Evolutionary conservation across 352 stramenopile species (phyloP).

Genomic region (Elongisporangium prolatum): DNA sequence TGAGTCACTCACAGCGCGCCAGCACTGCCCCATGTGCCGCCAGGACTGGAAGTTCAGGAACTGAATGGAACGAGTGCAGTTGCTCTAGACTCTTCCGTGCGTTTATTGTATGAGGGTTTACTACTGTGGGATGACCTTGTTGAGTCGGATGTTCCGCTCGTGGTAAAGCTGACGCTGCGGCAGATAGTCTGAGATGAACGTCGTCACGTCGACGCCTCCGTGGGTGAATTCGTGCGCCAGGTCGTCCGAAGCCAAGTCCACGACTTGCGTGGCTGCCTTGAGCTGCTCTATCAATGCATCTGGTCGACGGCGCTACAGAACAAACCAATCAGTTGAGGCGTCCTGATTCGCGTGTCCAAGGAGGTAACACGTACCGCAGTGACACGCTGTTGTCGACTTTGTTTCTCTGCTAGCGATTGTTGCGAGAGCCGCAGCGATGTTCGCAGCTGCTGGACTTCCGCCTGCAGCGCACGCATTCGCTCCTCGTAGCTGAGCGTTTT

Average conservation of each 20-base stretch:
- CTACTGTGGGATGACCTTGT: constrained; percentile 59
- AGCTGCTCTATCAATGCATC: constrained; percentile 73
- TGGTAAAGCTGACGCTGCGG: constrained; percentile 70
- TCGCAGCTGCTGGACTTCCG: constrained; percentile 43
- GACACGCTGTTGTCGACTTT: constrained; percentile 62
- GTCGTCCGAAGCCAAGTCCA: constrained; percentile 69
- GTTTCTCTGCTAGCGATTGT: constrained; percentile 57
- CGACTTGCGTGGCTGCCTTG: constrained; percentile 40
- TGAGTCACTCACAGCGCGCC: constrained; percentile 69
- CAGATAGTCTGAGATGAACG: constrained; percentile 65
- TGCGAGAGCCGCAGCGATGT: constrained; percentile 44
- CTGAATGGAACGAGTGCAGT: constrained; percentile 13
- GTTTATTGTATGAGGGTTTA: neutral
- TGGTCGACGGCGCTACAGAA: constrained; percentile 51
- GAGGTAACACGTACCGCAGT: constrained; percentile 34
- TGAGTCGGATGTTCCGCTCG: constrained; percentile 71
- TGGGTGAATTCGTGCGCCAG: constrained; percentile 68
- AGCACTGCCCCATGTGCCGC: constrained; percentile 88
- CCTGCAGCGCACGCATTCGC: constrained; percentile 43
- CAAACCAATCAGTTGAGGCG: neutral
- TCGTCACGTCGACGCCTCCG: constrained; percentile 59
- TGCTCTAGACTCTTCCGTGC: neutral
- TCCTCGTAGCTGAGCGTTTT: constrained; percentile 58
- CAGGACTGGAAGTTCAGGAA: constrained; percentile 85
- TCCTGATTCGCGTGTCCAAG: neutral